Base-by-base conservation (phyloP, 2,329 filamentous ascomycete species). In the Cladorrhinum sp. region DNA sequence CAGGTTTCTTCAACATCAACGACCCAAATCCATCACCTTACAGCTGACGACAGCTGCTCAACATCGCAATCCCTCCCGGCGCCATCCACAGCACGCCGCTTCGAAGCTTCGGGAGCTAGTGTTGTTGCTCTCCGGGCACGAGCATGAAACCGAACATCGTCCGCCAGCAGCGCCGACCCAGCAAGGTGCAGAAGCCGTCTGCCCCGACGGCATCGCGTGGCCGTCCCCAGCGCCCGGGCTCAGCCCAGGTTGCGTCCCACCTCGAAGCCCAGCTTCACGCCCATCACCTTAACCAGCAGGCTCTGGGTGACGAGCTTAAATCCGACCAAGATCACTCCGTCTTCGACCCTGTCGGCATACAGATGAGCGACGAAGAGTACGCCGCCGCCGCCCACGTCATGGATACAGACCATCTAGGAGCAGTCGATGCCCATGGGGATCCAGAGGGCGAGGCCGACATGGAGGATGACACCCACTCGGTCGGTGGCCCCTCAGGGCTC, bases 131-230 rank as follows among this genome's bases (percentile, higher is more conserved):
- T 32, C 29, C 53, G 59, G 62, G 61, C 57, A 41, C 57, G 61
- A 66, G 66, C 64, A 67, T 67, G 66, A 67, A 64, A 66, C 56
- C 63, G 51, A 63, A 65, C 23, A 62, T 56, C 53, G 53, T 63
- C 53, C 64, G 66, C 52, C 63, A 65, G 61, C 76, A 76, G 58
- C 74, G 69, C 64, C 76, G 76, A 57, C 73, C 73, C 36, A 75
- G 69, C 71, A 80, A 78, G 69, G 77, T 80, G 67, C 75, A 74
- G 56, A 81, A 81, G 69, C 69, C 74, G 48, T 64, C 65, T 51
- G 61, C 67, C 24, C 57, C 65, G 51, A 24, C 22, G 49, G 49
- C 53, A 38, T 62, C 66, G 45, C 67, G 69, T 50, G 68, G 69
- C 51, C 71, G 72, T 25, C 66, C 66, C 61, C 65, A 69, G 60